Conservation (phyloP, 805 yeast genomes). For the Kluyveromyces aestuarii region DNA sequence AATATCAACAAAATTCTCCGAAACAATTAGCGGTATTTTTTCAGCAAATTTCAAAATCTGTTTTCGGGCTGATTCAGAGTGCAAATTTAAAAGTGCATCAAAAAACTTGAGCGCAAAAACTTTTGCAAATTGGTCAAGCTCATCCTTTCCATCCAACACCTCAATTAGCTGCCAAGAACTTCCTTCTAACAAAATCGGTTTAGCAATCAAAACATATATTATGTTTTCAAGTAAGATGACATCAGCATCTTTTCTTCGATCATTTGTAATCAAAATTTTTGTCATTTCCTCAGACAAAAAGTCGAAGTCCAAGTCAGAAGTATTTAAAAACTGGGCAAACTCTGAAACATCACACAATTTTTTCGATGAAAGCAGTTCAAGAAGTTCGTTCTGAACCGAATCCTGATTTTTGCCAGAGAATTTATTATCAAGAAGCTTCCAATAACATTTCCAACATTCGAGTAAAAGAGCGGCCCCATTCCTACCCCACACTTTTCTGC, state of each 20-base stretch:
- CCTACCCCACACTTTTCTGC: constrained; percentile 24
- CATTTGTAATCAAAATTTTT: background rate
- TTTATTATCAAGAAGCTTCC: constrained; percentile 11
- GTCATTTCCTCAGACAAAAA: constrained; percentile 3
- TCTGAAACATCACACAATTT: background rate
- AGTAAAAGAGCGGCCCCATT: constrained; percentile 23
- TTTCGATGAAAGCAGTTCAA: background rate
- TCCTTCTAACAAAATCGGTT: background rate
- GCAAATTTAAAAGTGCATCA: constrained; percentile 19
- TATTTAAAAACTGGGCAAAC: background rate
- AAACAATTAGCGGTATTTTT: constrained; percentile 29
- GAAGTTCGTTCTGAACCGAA: background rate
- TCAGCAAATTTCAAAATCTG: constrained; percentile 29
- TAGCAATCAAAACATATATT: background rate
- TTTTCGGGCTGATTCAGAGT: constrained; percentile 11
- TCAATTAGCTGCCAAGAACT: background rate
- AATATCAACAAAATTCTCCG: constrained; percentile 21
- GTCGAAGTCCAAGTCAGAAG: background rate
- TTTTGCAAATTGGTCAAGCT: background rate
- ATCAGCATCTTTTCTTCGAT: background rate
- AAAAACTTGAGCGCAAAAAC: constrained; percentile 14
- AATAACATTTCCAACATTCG: constrained; percentile 25
- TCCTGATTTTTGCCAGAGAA: background rate
- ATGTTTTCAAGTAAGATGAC: background rate
- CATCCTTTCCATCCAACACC: background rate